Evolutionary conservation across 768 basidiomycete genomes (phyloP), one percentile per base, ranked within the genome.

Genomic region (Tubosaeta sp.): DNA sequence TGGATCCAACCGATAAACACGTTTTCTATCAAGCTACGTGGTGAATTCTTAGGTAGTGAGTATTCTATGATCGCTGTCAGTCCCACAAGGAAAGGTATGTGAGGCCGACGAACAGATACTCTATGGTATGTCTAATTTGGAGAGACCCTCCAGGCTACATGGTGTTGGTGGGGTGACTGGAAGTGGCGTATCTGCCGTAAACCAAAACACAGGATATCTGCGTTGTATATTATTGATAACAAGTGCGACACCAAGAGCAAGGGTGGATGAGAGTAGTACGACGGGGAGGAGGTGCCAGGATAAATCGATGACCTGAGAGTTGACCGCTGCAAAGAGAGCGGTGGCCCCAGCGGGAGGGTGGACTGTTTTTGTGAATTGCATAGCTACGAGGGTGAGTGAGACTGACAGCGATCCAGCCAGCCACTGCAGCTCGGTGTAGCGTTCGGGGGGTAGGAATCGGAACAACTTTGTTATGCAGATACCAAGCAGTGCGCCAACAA

Each of bases 291-390:
- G 76, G 57, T 79, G 76, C 80, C 79, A 81, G 12, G 74, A 75
- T 42, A 81, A 60, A n/a, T 64, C 56, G 16, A 76, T 62, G 16
- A 78, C 63, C 14, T 76, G 69, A 13, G 67, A 53, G 58, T 73
- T 75, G 26, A 77, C 62, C 2, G 75, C 71, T 17, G 79, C 74
- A 10, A 82, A 66, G 32, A 82, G 67, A 19, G 80, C 79, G 1
- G 80, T 81, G n/a, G 78, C 81, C 51, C 80, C 82, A 46, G 78
- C 80, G 19, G 81, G 81, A 3, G 81, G 81, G 59, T 82, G 81
- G 9, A 73, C 74, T 6, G 76, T 82, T 10, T 62, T 62, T 9
- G 79, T 79, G 46, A 81, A 66, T 56, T 80, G 78, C 81, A 82
- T 81, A 22, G 70, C 59, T 16, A 79, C 75, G 34, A 79, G 60